These are phyloP conservation scores for Bifiguratus adelaidae DNA, from an alignment of 192 early-diverging fungal species.

Conservation along the genomic window DNA sequence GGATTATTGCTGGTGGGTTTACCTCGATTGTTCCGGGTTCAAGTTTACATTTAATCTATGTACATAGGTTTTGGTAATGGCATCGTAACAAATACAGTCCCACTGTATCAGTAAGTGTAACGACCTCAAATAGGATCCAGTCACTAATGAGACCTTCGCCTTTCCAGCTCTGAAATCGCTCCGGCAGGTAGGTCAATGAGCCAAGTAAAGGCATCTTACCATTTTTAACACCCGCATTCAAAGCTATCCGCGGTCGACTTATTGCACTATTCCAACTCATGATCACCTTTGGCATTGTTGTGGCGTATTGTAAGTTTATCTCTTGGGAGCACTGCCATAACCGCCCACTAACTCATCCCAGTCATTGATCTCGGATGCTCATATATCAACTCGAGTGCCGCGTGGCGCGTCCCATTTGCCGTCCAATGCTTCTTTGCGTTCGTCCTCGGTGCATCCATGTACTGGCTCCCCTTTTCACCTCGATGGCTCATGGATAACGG, in stretches of 20 bases:
- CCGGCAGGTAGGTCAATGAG: no score
- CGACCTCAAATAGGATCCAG: neutral
- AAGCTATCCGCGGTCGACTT: slow-evolving; percentile 76
- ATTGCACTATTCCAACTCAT: slow-evolving; percentile 83
- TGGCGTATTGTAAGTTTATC: slow-evolving; percentile 34
- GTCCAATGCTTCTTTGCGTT: slow-evolving; percentile 73
- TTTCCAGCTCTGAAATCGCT: neutral
- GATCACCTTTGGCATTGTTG: slow-evolving; percentile 77
- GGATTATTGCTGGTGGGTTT: slow-evolving; percentile 74
- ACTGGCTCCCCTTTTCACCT: slow-evolving; percentile 77
- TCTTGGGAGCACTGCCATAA: neutral
- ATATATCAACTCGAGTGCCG: slow-evolving; percentile 22
- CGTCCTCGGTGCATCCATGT: slow-evolving; percentile 52
- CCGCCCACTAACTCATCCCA: neutral
- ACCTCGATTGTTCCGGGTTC: slow-evolving; percentile 47
- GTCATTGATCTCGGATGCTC: slow-evolving; percentile 15
- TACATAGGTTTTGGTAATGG: slow-evolving; percentile 11
- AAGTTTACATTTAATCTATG: slow-evolving; percentile 20
- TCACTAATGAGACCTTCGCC: neutral
- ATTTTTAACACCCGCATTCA: slow-evolving; percentile 64
- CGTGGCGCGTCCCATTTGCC: slow-evolving; percentile 79
- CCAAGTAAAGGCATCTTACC: no score
- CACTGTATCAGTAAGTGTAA: slow-evolving; percentile 21
- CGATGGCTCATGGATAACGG: slow-evolving; percentile 73
- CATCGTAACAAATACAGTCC: slow-evolving; percentile 16